These are phyloP conservation scores for Aegle marmelos DNA, from an alignment of 345 rosid species.

Conservation along the genomic window DNA sequence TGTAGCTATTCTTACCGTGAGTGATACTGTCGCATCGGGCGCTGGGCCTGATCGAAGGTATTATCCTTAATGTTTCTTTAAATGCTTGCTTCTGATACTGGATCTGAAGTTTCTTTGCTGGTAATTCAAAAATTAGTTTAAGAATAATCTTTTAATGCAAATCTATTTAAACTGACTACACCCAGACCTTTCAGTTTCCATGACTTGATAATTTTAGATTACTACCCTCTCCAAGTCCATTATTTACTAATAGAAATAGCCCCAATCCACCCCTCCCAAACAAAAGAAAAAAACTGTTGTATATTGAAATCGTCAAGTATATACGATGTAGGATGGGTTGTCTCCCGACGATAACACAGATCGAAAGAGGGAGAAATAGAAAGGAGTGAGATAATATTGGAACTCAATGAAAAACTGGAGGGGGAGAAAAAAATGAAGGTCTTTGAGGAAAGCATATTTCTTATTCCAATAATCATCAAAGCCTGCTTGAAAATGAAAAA, in stretches of 20 bases:
- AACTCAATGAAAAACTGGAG: neutral
- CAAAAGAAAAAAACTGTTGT: no score
- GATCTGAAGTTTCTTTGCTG: neutral
- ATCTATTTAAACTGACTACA: neutral
- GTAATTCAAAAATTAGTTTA: neutral
- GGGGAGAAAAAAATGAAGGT: no score
- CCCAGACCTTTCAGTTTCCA: neutral
- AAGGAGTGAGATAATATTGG: neutral
- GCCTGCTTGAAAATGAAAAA: no score
- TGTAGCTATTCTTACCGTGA: constrained; percentile 83
- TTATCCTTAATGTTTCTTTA: constrained; percentile 9
- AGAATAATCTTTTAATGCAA: neutral
- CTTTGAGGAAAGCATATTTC: no score
- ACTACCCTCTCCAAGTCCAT: neutral
- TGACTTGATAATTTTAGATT: neutral
- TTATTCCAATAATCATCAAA: no score
- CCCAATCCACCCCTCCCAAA: no score
- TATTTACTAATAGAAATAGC: no score
- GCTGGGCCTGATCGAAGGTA: constrained; percentile 95
- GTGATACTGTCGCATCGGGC: constrained; percentile 87
- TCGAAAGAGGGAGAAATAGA: neutral
- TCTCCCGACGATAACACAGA: no score
- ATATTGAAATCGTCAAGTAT: no score
- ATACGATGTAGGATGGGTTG: no score
- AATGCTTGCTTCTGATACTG: neutral